Evolutionary conservation across 208 protist genomes (phyloP).

Genomic region (Acanthamoeba royreba): DNA sequence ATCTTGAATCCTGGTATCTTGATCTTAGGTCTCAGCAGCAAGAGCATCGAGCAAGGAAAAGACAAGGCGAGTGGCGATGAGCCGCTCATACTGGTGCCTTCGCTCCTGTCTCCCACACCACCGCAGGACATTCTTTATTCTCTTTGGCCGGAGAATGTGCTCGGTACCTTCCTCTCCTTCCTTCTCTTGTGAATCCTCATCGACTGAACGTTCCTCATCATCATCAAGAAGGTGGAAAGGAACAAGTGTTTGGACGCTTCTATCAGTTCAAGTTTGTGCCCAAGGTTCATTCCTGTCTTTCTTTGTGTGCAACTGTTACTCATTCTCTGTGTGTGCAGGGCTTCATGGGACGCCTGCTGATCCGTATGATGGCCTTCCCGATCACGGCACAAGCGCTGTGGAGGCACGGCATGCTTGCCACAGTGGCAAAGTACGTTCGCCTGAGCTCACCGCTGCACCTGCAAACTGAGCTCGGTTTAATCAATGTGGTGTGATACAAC

Average conservation of each 20-base stretch:
- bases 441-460: too few relatives aligned
- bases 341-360: not conserved
- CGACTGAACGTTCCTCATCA: too few relatives aligned
- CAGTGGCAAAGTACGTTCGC: not conserved
- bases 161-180: too few relatives aligned
- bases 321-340: not conserved
- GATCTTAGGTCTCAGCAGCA: not conserved
- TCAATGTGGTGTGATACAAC: too few relatives aligned
- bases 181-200: too few relatives aligned
- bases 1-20: not conserved
- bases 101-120: not conserved
- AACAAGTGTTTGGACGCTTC: not conserved
- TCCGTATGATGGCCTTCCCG: conserved; percentile 23
- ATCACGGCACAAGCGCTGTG: not conserved
- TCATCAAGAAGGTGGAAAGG: too few relatives aligned
- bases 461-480: too few relatives aligned
- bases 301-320: too few relatives aligned
- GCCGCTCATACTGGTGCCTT: not conserved
- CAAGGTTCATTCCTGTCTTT: too few relatives aligned
- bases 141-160: too few relatives aligned
- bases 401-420: not conserved
- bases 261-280: conserved; percentile 37
- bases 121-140: too few relatives aligned
- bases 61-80: not conserved
- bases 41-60: too few relatives aligned